Conservation (phyloP, 345 rosid genomes). For the Gossypium anomalum region DNA sequence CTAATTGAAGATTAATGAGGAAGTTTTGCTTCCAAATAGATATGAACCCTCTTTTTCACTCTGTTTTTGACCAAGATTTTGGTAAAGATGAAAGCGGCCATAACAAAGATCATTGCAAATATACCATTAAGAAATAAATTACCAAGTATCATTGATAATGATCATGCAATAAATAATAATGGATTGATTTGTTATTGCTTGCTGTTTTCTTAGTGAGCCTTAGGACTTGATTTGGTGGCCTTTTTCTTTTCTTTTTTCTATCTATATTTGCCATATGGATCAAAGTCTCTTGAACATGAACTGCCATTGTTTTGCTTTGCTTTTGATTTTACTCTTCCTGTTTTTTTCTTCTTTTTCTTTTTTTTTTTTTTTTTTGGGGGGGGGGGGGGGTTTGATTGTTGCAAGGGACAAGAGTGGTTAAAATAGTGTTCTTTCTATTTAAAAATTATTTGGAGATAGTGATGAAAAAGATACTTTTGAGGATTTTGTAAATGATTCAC, state of each 20-base stretch:
- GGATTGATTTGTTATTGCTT: neutral
- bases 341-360: no score
- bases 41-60: neutral
- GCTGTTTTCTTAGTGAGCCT: neutral
- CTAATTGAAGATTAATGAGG: neutral
- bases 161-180: neutral
- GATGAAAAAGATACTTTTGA: no score
- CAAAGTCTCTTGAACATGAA: neutral
- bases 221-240: neutral
- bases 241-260: neutral
- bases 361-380: no score
- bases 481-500: no score
- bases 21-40: neutral
- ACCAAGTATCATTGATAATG: neutral
- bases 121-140: neutral
- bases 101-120: slow-evolving; percentile 4
- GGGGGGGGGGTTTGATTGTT: neutral
- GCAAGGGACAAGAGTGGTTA: neutral
- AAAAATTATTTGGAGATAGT: neutral
- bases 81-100: neutral
- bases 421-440: neutral
- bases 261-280: neutral
- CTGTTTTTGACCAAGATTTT: neutral
- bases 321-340: neutral
- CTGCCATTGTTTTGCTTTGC: neutral